Evolutionary conservation across 1,284 basidiomycete genomes (phyloP), one percentile per base, ranked within the genome.

Genomic region (Marasmius fiardii): DNA sequence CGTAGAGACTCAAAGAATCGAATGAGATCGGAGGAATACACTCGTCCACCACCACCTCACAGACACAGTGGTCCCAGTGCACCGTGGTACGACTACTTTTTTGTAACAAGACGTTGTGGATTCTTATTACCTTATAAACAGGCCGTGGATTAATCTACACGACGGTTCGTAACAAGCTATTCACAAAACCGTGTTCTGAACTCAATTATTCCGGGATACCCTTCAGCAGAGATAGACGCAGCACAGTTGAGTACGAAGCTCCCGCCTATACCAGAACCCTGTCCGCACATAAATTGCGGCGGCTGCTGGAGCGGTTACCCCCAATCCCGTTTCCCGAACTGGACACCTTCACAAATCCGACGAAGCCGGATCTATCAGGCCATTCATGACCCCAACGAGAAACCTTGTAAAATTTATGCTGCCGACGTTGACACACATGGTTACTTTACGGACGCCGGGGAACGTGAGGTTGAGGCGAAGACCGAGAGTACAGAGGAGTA

Each of bases 301-400:
- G 31, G 52, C 11, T 76, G 74, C 52, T 76, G 74, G 74, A 64
- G 37, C 52, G 63, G 63, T 6, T 82, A 82, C 55, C 80, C 81
- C 14, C 72, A 78, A 51, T 76, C 75, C 5, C 67, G 69, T 21
- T 82, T 79, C 52, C 77, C 75, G 26, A 83, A 82, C 58, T 81
- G 81, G 81, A 80, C 77, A 0, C 59, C 58, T 7, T 60, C 61
- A 4, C 79, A 81, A 59, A 73, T 80, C 10, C 7, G 55, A 0
- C 67, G 73, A 47, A 74, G 74, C 53, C 65, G 67, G 43, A 76
- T 78, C 33, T 57, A 64, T 26, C 63, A 64, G 12, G 70, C 67
- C 2, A 68, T 73, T 24, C 48, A 60, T 4, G 58, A 71, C 51
- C 59, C 67, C 54, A 60, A 45, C 41, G 47, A 61, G 1, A 26